Base-by-base conservation (phyloP, 164 flowering plant genomes). In the Macadamia integrifolia region DNA sequence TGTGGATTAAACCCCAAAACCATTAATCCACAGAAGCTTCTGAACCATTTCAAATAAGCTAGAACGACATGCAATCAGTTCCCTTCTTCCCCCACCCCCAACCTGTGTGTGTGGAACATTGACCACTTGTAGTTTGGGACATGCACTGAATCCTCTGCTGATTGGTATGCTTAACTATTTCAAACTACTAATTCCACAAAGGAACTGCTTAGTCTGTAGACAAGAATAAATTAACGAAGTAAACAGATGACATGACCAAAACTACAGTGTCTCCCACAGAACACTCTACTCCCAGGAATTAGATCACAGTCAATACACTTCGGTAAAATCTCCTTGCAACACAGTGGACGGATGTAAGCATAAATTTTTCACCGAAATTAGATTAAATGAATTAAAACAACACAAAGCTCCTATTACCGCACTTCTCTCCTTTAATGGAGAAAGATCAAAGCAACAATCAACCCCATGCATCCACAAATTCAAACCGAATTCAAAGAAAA, bases 111-210 rank as follows among this genome's bases (percentile, higher is more conserved):
- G 40, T 35, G 40, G 40, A 35, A 35, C 3, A 35, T 35, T 35
- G 5, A 35, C 40, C 40, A 35, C 3, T 5, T 35, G 40, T 35
- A 35, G 40, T 35, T 35, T 35, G 40, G 40, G 40, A 35, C 40
- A 35, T 35, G 40, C 3, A 35, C 5, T 35, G 5, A 35, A 35
- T 35, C 3, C 40, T 35, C 40, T 32, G 6, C 18, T n/a, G 1
- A 9, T 18, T 30, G 12, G 23, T 31, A 64, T 11, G 31, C 35
- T 42, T 14, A 53, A 9, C 62, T 29, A 18, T 23, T 66, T 53
- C 15, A 53, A 52, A 9, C 55, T 58, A 67, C 43, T 58, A 66
- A 68, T 61, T 30, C 65, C 23, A 61, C 48, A 61, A 68, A 52
- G 17, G 40, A 61, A 69, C 61, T 61, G 42, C 71, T 53, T 52